A percentile compares a stretch with the other conserved stretches of the same genome.
Evolutionary conservation across 1,139 yeast species (phyloP).

Genomic region (Nakaseomyces bracarensis): DNA sequence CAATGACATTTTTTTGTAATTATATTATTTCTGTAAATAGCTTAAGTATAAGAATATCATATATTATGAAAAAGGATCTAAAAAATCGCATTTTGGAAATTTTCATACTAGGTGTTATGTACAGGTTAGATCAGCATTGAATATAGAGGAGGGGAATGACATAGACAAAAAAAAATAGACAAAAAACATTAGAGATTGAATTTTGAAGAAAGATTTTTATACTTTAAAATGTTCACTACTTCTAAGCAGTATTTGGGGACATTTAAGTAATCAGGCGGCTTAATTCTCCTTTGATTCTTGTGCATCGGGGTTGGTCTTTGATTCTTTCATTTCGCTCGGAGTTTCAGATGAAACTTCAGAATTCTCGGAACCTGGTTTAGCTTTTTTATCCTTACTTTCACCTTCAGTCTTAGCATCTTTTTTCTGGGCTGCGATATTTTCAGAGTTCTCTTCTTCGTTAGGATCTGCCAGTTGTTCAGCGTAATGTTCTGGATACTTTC

Average conservation of each 20-base stretch:
- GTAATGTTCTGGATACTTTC: slow-evolving; percentile 86
- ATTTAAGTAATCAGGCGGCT: too few relatives aligned
- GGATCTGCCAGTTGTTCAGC: slow-evolving; percentile 84
- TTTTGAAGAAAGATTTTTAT: too few relatives aligned
- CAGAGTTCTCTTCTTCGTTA: slow-evolving; percentile 31
- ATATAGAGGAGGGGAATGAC: too few relatives aligned
- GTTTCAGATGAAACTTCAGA: not conserved
- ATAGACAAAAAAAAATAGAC: too few relatives aligned
- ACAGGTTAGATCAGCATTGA: slow-evolving; percentile 3
- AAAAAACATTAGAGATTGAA: too few relatives aligned
- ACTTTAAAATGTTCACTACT: too few relatives aligned
- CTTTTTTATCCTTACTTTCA: not conserved
- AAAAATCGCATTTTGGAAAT: not conserved
- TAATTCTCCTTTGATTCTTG: slow-evolving; percentile 1
- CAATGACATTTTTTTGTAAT: slow-evolving; percentile 1
- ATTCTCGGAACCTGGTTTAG: slow-evolving; percentile 2
- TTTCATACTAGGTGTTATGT: not conserved
- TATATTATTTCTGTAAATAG: slow-evolving; percentile 4
- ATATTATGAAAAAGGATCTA: not conserved
- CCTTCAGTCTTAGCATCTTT: not conserved
- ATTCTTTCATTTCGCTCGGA: not conserved
- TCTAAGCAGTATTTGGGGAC: too few relatives aligned
- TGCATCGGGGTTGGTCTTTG: not conserved
- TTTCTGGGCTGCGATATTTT: slow-evolving; percentile 1
- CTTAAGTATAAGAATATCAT: slow-evolving; percentile 4